Evolutionary conservation across 163 green algal species (phyloP).

Genomic region (Volvox carteri): DNA sequence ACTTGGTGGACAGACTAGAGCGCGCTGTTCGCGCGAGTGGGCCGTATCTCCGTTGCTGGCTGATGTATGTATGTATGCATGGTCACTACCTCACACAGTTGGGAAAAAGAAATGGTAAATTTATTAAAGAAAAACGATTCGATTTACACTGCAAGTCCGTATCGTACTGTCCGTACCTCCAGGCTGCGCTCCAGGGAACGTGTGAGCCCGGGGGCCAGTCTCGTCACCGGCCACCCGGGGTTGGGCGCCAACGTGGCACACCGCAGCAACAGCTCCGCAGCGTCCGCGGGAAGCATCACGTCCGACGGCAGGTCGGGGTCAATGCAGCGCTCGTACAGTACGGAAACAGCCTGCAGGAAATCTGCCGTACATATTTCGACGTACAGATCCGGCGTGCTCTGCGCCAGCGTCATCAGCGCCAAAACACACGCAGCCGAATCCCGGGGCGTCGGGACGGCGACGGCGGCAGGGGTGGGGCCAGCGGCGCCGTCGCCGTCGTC

Average conservation of each 20-base stretch:
- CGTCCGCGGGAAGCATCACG: conserved; percentile 35
- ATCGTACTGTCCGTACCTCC: too few species aligned
- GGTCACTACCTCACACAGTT: too few species aligned
- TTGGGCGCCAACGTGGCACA: conserved; percentile 7
- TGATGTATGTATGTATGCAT: background rate
- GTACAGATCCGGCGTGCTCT: conserved; percentile 22
- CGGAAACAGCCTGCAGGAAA: conserved; percentile 36
- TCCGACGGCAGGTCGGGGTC: conserved; percentile 12
- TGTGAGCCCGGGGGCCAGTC: background rate
- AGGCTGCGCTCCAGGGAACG: conserved; percentile 15
- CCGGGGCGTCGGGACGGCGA: background rate
- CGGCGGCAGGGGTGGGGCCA: background rate
- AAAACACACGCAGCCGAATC: conserved; percentile 44
- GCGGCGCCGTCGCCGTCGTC: background rate
- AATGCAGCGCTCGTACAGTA: conserved; percentile 42
- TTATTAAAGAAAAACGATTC: too few species aligned
- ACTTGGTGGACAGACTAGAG: too few species aligned
- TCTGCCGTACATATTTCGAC: conserved; percentile 6
- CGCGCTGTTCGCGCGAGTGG: too few species aligned
- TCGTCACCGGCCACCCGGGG: background rate
- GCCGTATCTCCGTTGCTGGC: too few species aligned
- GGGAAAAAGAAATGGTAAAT: too few species aligned
- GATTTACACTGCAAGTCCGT: too few species aligned
- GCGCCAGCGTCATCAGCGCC: conserved; percentile 36
- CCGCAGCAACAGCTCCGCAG: conserved; percentile 35